phyloP scores from a whole-genome alignment of 1,139 yeast genomes.

The Saccharomycopsis phalli region DNA sequence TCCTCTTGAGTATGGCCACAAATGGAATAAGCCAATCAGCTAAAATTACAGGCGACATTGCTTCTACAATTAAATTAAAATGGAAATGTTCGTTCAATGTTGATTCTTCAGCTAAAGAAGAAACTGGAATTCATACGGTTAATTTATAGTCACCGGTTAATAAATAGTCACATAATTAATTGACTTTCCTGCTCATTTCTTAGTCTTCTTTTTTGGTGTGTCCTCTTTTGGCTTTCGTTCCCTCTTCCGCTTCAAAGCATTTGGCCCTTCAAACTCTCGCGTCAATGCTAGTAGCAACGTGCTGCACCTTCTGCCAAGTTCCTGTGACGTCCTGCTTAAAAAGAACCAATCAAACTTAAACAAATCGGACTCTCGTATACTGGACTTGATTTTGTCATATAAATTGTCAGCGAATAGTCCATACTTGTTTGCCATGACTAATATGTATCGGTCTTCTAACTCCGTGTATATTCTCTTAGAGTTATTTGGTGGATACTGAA shows the following conservation, averaged over 20 bases:
- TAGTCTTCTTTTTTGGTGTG: not conserved
- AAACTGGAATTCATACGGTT: slow-evolving; percentile 34
- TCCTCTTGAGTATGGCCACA: slow-evolving; percentile 40
- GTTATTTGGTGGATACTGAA: slow-evolving; percentile 87
- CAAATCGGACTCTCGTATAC: slow-evolving; percentile 59
- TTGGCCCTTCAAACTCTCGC: slow-evolving; percentile 70
- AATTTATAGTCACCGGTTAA: not conserved
- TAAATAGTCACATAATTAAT: not conserved
- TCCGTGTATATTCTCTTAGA: slow-evolving; percentile 80
- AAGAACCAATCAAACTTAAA: slow-evolving; percentile 90
- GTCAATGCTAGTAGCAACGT: slow-evolving; percentile 72
- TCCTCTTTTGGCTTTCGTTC: slow-evolving; percentile 14
- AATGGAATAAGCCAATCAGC: slow-evolving; percentile 56
- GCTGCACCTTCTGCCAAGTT: slow-evolving; percentile 70
- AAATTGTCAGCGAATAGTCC: slow-evolving; percentile 69
- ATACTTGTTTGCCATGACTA: slow-evolving; percentile 62
- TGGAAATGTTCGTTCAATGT: slow-evolving; percentile 64
- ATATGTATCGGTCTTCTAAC: slow-evolving; percentile 75
- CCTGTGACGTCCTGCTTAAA: slow-evolving; percentile 75
- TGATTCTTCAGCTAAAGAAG: slow-evolving; percentile 41
- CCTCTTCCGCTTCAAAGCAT: slow-evolving; percentile 34
- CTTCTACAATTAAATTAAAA: slow-evolving; percentile 53
- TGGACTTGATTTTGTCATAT: slow-evolving; percentile 69
- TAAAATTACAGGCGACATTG: slow-evolving; percentile 31
- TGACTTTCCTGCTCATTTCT: not conserved